Base-by-base conservation (phyloP, 805 yeast species). In the Candida maesae region DNA sequence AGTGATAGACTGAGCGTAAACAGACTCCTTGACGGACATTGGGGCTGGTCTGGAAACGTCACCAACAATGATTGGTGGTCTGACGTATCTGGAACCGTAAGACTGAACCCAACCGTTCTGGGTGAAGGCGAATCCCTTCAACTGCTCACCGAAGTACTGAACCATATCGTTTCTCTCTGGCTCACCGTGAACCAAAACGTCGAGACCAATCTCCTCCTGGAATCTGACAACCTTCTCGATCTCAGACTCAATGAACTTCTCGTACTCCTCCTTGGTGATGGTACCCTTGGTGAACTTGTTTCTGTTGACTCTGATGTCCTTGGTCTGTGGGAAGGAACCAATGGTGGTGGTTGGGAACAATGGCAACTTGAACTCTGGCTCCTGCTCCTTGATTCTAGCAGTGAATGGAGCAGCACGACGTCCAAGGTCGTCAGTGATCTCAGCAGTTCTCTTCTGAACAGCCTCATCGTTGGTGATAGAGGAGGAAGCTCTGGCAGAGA, bases 131-230 rank as follows among this genome's bases (percentile, higher is more conserved):
- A 85, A 93, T 73, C 99, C 99, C 66, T 86, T 84, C 68, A 93
- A 78, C 78, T 88, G 89, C 78, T 93, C 99, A 79, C 99, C 99
- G 57, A 93, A 93, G 84, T 91, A 93, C 79, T 93, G 99, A 64
- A 93, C 99, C 99, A 93, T 93, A 78, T 93, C 99, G 78, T 93
- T 93, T 82, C 99, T 86, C 82, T 93, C 99, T 72, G 99, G 99
- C 79, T 93, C 99, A 78, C 99, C 99, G 74, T 93, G 99, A 56
- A 93, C 99, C 60, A 91, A 78, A 60, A 93, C 98, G 67, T 93
- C 99, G 62, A 93, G 81, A 59, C 95, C 99, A 64, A 91, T 81
- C 70, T 93, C 96, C 77, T 93, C 99, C 79, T 93, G 99, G 95
- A 93, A 93, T 78, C 88, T 84, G 73, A 93, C 86, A 64, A 91